These are phyloP conservation scores for Stemphylium vesicarium DNA, from an alignment of 2,329 filamentous ascomycete genomes.

Conservation along the genomic window DNA sequence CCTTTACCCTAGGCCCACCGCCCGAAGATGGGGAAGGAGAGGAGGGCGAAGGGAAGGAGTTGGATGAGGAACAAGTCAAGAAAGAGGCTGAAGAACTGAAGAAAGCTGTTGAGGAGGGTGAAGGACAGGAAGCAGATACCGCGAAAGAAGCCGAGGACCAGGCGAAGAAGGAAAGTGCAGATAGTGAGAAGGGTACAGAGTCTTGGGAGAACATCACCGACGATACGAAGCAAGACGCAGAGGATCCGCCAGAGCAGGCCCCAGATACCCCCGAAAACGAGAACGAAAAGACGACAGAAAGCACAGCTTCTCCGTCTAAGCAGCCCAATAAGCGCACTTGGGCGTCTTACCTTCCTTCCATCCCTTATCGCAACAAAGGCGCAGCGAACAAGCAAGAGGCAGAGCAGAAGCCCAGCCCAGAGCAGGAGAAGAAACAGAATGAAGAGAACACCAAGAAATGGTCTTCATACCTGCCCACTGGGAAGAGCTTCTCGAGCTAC, in stretches of 20 bases:
- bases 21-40: constrained; percentile 46
- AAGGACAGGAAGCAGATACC: constrained; percentile 11
- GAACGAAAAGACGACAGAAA: constrained; percentile 21
- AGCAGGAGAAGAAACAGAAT: constrained; percentile 42
- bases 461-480: constrained; percentile 56
- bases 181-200: constrained; percentile 5
- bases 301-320: constrained; percentile 15
- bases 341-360: constrained; percentile 49
- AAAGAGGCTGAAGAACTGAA: constrained; percentile 31
- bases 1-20: constrained; percentile 55
- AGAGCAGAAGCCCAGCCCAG: constrained; percentile 30
- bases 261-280: constrained; percentile 28
- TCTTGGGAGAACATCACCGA: neutral
- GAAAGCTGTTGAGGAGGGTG: constrained; percentile 25
- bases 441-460: constrained; percentile 51
- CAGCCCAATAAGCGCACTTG: constrained; percentile 43
- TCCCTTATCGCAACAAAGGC: constrained; percentile 44
- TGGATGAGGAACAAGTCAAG: constrained; percentile 36
- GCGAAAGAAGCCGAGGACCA: constrained; percentile 4
- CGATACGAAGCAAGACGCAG: constrained; percentile 15
- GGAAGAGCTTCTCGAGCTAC: constrained; percentile 56
- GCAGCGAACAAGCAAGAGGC: constrained; percentile 21
- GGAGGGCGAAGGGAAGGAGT: constrained; percentile 25
- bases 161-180: constrained; percentile 11
- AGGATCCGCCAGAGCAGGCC: constrained; percentile 41